These are phyloP conservation scores for Verticillium albo-atrum DNA, from an alignment of 2,329 filamentous ascomycete species.

Conservation along the genomic window DNA sequence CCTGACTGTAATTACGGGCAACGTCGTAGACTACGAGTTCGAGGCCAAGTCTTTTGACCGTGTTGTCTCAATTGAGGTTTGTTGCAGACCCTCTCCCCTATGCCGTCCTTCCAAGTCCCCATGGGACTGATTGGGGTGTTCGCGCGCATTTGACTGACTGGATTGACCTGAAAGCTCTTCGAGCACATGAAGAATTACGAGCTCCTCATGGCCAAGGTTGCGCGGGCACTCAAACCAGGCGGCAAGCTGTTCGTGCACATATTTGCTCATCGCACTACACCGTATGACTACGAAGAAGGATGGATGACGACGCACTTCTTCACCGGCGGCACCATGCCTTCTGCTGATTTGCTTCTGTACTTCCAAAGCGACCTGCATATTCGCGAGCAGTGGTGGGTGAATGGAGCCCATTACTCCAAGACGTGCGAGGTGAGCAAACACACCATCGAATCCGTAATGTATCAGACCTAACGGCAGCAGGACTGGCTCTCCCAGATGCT, in stretches of 20 bases:
- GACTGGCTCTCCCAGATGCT: conserved; percentile 61
- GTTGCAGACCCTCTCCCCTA: neutral
- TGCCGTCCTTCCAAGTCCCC: neutral
- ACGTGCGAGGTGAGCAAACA: conserved; percentile 56
- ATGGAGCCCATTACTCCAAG: conserved; percentile 62
- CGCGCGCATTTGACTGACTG: too few species aligned
- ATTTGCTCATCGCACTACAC: conserved; percentile 59
- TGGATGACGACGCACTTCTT: conserved; percentile 76
- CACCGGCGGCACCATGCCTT: conserved; percentile 69
- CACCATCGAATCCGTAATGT: neutral
- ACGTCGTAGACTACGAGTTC: conserved; percentile 64
- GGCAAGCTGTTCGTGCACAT: conserved; percentile 69
- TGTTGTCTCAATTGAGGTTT: conserved; percentile 58
- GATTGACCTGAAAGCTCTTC: conserved; percentile 46
- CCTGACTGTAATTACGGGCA: conserved; percentile 59
- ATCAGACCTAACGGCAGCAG: conserved; percentile 18
- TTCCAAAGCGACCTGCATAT: conserved; percentile 61
- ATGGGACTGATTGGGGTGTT: too few species aligned
- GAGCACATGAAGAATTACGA: conserved; percentile 78
- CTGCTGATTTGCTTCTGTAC: conserved; percentile 60
- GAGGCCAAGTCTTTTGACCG: conserved; percentile 54
- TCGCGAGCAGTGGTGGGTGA: conserved; percentile 66
- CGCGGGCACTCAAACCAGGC: conserved; percentile 51
- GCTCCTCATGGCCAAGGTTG: conserved; percentile 59
- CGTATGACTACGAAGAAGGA: conserved; percentile 66